Evolutionary conservation across 176 grass and related monocot species (phyloP), one percentile per base, ranked within the genome.

Genomic region (Hyparrhenia diplandra): DNA sequence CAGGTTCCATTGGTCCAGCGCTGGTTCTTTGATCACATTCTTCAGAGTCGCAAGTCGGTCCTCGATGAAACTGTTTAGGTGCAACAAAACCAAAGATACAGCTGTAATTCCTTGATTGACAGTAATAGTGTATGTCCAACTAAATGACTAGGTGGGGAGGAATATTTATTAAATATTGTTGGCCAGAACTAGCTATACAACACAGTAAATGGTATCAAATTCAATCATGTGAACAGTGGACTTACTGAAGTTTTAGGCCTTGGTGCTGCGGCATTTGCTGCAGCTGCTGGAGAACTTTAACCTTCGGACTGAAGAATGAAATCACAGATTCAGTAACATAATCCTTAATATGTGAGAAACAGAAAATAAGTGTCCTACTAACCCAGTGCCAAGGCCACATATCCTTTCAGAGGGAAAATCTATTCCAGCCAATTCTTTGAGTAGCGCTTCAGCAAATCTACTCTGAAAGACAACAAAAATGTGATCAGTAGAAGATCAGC

Each of bases 361-460:
- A 51, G 8, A 78, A 69, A 68, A 74, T 21, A 67, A 73, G 37
- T 28, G 42, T 10, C 31, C 10, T 62, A 82, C 94, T 73, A 74
- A 94, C 92, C 95, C 95, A 81, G 92, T 94, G 40, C 92, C 95
- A 69, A 98, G 82, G 59, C 95, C 95, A 84, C 94, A 98, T 61
- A 98, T 94, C 71, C 88, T 90, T 73, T 98, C 88, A 41, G 90
- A 87, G 49, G 88, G 95, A 66, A 94, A 49, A 14, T 88, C 88
- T 71, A 98, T 81, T 84, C 95, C 95, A 49, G 88, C 88, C 31
- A 98, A 59, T 89, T 94, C 86, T 84, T 77, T 87, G 67, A 98
- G 88, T 45, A 98, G 84, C 10, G 95, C 90, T 83, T 92, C 81
- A 87, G 92, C 75, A 91, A 98, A 98, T 84, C 92, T 94, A 25